phyloP scores from a whole-genome alignment of 352 stramenopile genomes.

The Globisporangium sylvaticum region DNA sequence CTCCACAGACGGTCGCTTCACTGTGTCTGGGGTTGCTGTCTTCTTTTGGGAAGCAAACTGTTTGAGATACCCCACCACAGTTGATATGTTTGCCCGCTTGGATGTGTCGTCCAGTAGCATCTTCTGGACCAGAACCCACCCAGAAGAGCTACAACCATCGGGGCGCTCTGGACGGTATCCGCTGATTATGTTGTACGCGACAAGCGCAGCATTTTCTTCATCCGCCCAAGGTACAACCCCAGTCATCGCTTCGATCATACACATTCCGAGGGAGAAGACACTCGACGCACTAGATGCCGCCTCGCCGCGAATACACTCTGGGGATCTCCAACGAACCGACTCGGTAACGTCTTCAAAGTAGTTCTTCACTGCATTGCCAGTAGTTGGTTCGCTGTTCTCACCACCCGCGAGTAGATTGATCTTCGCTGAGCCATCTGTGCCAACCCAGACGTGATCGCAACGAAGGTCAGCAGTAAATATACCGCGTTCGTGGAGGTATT shows the following conservation, averaged over 20 bases:
- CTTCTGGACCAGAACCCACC: background rate
- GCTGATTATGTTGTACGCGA: too few relatives aligned
- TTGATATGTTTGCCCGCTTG: too few relatives aligned
- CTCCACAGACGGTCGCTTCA: background rate
- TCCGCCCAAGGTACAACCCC: background rate
- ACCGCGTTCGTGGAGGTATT: constrained; percentile 17
- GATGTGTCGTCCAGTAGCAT: too few relatives aligned
- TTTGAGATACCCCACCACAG: too few relatives aligned
- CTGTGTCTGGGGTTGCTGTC: background rate
- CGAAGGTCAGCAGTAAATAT: background rate
- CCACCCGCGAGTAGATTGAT: background rate
- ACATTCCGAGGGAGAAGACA: constrained; percentile 4
- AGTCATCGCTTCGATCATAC: background rate
- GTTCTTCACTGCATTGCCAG: too few relatives aligned
- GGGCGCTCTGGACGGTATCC: too few relatives aligned
- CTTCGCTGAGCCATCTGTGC: background rate
- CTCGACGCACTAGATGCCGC: background rate
- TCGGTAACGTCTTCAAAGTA: background rate
- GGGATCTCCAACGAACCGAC: background rate
- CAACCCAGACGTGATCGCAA: background rate
- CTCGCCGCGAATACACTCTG: background rate
- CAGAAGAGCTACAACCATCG: background rate
- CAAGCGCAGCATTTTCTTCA: too few relatives aligned
- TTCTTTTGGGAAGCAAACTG: too few relatives aligned
- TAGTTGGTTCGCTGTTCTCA: too few relatives aligned